Conservation (phyloP, 495 filamentous ascomycete genomes). For the Collariella sp. region DNA sequence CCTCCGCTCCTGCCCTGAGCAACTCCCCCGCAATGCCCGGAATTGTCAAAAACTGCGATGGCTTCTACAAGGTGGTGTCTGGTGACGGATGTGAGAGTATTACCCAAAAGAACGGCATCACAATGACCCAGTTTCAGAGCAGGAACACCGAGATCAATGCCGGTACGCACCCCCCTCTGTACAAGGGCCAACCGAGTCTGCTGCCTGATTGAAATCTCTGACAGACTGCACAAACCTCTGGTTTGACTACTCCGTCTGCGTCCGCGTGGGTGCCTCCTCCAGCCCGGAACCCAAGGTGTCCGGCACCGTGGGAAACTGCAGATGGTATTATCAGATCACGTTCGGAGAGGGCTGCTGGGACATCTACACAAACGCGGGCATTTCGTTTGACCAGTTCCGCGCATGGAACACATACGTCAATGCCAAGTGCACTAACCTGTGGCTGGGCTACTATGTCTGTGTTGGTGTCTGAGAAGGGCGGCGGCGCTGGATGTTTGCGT, state of each 20-base stretch:
- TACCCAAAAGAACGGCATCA: conserved; percentile 23
- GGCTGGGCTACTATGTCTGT: conserved; percentile 16
- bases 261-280: neutral
- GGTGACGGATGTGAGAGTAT: conserved; percentile 39
- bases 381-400: conserved; percentile 24
- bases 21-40: conserved; percentile 27
- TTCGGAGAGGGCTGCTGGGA: conserved; percentile 34
- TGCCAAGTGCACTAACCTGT: conserved; percentile 7
- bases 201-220: neutral
- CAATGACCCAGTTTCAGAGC: conserved; percentile 20
- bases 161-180: conserved; percentile 30
- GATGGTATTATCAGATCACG: neutral
- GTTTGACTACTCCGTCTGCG: conserved; percentile 13
- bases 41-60: conserved; percentile 31
- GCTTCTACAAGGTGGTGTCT: conserved; percentile 32
- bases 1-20: neutral
- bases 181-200: conserved; percentile 25
- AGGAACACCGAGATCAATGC: conserved; percentile 35
- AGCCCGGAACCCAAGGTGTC: neutral
- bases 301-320: neutral
- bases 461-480: too few species aligned
- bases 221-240: conserved; percentile 9
- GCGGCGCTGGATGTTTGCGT: too few species aligned
- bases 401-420: conserved; percentile 28
- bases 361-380: conserved; percentile 25